Percentiles rank a stretch among this genome's conserved stretches.
phyloP scores from a whole-genome alignment of 2,329 filamentous ascomycete species.

The Nemania sp. region DNA sequence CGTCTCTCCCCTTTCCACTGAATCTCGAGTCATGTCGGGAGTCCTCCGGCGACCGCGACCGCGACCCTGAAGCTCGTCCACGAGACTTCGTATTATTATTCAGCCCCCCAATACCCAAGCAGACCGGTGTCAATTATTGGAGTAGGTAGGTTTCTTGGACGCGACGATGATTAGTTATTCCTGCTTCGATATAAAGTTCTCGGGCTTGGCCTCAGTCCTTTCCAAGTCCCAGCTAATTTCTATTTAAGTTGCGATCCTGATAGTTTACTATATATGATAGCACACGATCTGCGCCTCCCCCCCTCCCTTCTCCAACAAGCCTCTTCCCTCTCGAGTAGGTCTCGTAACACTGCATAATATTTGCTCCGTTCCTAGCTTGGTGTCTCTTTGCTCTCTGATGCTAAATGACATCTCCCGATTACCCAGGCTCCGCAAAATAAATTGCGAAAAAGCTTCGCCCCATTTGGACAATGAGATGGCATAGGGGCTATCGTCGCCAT shows the following conservation, averaged over 20 bases:
- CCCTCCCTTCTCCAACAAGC: neutral
- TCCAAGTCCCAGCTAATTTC: neutral
- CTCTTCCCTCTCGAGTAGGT: neutral
- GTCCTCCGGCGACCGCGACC: neutral
- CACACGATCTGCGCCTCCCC: neutral
- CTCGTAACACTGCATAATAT: neutral
- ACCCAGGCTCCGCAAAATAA: slow-evolving; percentile 26
- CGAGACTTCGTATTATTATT: neutral
- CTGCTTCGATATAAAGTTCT: neutral
- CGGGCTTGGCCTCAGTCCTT: neutral
- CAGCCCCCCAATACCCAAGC: no score
- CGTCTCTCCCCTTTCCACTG: neutral
- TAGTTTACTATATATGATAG: neutral
- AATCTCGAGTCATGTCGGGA: slow-evolving; percentile 9
- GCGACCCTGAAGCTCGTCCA: neutral
- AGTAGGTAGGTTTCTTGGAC: neutral
- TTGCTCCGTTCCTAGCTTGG: neutral
- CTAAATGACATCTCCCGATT: slow-evolving; percentile 19
- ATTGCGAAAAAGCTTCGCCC: slow-evolving; percentile 3
- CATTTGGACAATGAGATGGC: neutral
- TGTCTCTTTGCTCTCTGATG: neutral
- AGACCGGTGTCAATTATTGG: no score
- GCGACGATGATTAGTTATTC: neutral
- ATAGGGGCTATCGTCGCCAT: neutral
- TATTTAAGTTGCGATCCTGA: neutral